Base-by-base conservation (phyloP, 148 eudicot species). In the Amaranthus hypochondriacus region DNA sequence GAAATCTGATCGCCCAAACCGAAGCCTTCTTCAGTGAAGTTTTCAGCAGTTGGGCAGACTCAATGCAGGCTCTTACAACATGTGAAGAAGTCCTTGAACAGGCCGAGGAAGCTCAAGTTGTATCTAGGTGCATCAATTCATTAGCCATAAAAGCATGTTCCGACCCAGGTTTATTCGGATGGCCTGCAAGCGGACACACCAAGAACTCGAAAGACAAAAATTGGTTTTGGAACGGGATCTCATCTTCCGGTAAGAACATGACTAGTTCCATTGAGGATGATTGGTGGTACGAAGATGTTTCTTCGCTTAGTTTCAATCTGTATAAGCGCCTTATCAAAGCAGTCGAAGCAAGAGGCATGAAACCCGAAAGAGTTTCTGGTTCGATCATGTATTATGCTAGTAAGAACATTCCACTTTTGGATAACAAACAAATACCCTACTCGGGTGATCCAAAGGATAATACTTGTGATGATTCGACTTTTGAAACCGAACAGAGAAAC, bases 211-310 rank as follows among this genome's bases (percentile, higher is more conserved):
- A 70, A 73, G 72, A 83, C 56, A 71, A 53, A 4, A 28, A 28
- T 28, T 52, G 62, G 0, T 21, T 83, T 4, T 90, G 90, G 95
- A 90, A 88, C 57, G 90, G 95, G 49, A 86, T 86, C 47, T 75
- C 39, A 28, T 0, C 85, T 4, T 65, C 81, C 11, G 52, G 73
- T 1, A 53, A 63, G 5, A 89, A 80, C 49, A 28, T 28, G 39
- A 28, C 39, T 52, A 60, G 65, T 4, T 58, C 74, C 2, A 75
- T 77, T 13, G 86, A 75, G 10, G 89, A 83, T 63, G 88, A 85
- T 77, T 90, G 95, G 95, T 90, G 95, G 95, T 85, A 83, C 73
- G 90, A 88, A 66, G 92, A 90, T 62, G 86, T 83, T 14, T 83
- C 92, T 56, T 78, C 66, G 48, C 87, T 90, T 47, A 80, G 86